These are phyloP conservation scores for Phytopythium delawarense DNA, from an alignment of 352 stramenopile species.

Conservation along the genomic window DNA sequence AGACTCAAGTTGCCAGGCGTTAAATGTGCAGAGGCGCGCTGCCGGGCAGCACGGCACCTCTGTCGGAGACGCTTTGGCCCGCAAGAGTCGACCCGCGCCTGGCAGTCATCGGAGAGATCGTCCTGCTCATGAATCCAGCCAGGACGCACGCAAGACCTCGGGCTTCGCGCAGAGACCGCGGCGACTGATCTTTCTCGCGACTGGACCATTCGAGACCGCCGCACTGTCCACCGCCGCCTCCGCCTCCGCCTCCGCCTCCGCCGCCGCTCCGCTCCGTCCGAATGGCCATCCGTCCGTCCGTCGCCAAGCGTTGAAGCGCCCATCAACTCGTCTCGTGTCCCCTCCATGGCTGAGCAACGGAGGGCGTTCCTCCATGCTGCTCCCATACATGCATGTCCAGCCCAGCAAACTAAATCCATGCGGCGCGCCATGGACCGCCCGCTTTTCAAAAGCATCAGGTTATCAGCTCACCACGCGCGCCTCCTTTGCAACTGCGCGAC, in stretches of 20 bases:
- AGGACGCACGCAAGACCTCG: neutral
- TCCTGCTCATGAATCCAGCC: neutral
- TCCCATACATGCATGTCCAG: no score
- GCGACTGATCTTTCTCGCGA: neutral
- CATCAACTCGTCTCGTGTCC: neutral
- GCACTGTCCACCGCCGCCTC: neutral
- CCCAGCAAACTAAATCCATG: no score
- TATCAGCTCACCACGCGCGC: neutral
- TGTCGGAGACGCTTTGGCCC: neutral
- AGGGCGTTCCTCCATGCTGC: no score
- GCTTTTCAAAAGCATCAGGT: neutral
- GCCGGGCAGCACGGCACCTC: neutral
- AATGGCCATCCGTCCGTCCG: neutral
- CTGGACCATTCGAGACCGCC: neutral
- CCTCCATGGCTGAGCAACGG: neutral
- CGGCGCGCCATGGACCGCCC: no score
- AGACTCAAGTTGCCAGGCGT: no score
- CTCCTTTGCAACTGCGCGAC: neutral
- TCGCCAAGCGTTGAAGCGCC: neutral
- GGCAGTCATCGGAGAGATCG: neutral
- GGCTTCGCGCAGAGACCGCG: neutral
- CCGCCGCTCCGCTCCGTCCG: no score
- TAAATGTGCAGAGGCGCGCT: no score
- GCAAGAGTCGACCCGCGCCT: neutral
- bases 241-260: no score